Evolutionary conservation across 129 eudicot genomes (phyloP), one percentile per base, ranked within the genome.

Genomic region (Centaurea solstitialis): DNA sequence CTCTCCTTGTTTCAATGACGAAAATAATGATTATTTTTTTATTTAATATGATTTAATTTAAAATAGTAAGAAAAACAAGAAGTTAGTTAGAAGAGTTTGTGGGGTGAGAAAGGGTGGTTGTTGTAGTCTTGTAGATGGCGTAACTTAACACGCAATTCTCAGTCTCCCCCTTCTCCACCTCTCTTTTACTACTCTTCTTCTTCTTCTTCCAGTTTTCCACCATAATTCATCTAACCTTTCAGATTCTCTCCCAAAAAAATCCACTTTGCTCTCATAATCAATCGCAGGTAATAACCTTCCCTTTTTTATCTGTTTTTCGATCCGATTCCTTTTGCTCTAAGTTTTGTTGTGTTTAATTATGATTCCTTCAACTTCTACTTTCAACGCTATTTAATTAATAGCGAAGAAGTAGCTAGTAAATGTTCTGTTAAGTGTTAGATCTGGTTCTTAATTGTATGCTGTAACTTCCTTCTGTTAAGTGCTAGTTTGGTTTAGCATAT

Each of bases 111-210:
- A 57, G 65, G 22, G 65, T 57, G 65, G 65, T 57, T 6, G 7
- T 80, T 43, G 13, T 9, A 47, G 85, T 6, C 4, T 80, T 43
- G 13, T 9, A 47, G 85, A 70, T 76, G 5, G 78, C 23, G 24
- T n/a, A 77, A 61, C 18, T 62, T 77, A 24, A 70, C 82, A 83
- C 86, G 85, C 81, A 68, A 76, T 57, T 64, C 23, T 40, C 6
- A 38, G 72, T 68, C 71, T 39, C 35, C 18, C 53, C 18, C 53
- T 38, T 33, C 37, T 33, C 37, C 30, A 26, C 30, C 75, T 71
- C 37, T 10, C 84, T 40, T n/a, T n/a, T n/a, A n/a, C n/a, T 41
- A 17, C 68, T 70, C 24, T 65, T 33, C 62, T 64, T 39, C 62
- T 64, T 39, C 33, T 64, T 40, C 69, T 70, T 11, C 77, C 47